These are phyloP conservation scores for Termitomyces sp. DNA, from an alignment of 768 basidiomycete genomes.

Conservation along the genomic window DNA sequence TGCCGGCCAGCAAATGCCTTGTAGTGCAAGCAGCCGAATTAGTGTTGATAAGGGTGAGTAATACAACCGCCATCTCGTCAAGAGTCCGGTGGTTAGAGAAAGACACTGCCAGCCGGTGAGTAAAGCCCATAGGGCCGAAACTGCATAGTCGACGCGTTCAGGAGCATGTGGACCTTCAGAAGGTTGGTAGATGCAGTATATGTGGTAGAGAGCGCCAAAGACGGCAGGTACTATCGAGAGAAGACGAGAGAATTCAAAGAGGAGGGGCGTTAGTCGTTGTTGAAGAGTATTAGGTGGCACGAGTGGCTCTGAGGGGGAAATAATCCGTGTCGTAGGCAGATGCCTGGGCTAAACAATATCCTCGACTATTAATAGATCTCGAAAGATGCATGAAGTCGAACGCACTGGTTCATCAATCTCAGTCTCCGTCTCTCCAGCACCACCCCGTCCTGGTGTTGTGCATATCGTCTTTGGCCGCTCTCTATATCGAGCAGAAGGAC, in stretches of 20 bases:
- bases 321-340: conserved; percentile 64
- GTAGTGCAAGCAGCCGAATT: conserved; percentile 86
- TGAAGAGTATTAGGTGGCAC: conserved; percentile 43
- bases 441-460: conserved; percentile 51
- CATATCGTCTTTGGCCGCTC: conserved; percentile 46
- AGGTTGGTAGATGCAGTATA: conserved; percentile 46
- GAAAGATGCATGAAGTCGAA: conserved; percentile 3
- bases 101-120: conserved; percentile 90
- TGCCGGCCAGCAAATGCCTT: conserved; percentile 95
- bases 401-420: conserved; percentile 74
- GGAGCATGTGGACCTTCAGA: conserved; percentile 29
- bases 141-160: conserved; percentile 55
- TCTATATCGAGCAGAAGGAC: conserved; percentile 17
- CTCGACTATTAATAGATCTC: not conserved
- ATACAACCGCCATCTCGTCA: conserved; percentile 86
- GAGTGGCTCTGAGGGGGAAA: conserved; percentile 41
- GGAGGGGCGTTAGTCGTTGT: conserved; percentile 45
- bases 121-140: conserved; percentile 72
- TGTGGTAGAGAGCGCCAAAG: conserved; percentile 48
- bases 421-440: conserved; percentile 76
- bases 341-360: conserved; percentile 41
- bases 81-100: conserved; percentile 79
- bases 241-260: conserved; percentile 67
- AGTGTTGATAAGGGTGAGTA: conserved; percentile 86
- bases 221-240: conserved; percentile 70